Base-by-base conservation (phyloP, 129 eudicot species). In the Artemisia tridentata region DNA sequence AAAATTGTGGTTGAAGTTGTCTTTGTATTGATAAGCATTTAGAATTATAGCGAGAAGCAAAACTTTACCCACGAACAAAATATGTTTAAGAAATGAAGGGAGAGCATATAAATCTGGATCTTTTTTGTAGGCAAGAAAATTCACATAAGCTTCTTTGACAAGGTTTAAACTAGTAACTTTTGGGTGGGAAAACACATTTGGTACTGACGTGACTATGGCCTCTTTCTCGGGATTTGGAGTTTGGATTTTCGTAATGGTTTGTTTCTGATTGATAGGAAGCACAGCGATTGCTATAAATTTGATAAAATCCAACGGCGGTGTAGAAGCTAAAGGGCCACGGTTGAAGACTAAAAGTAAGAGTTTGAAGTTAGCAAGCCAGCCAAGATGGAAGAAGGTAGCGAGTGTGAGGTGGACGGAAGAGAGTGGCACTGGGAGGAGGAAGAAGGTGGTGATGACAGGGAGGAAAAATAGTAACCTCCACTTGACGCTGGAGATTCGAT, bases 311-410 rank as follows among this genome's bases (percentile, higher is more conserved):
- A 78, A 11, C 8, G 80, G 75, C 12, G 88, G 83, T n/a, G 23
- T 15, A 1, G 88, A 75, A 5, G 67, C 59, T 6, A 88, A 67
- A 51, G 96, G 96, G 18, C 88, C 96, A 29, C 27, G 51, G 20
- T 68, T 71, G 55, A 69, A 85, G 55, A 88, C 84, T 29, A 78
- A 81, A 15, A 88, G 83, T 3, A 85, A 45, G 49, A 88, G 82
- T 72, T 88, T 88, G 77, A 88, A 88, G 65, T 68, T 88, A 9
- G 76, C 83, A 49, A 88, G 91, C 91, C 91, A 88, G 1, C 83
- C 72, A 6, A 88, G 72, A 72, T 83, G 81, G 80, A 85, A 85
- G n/a, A 75, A 48, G 48, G 88, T 85, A 27, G 65, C 51, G 56
- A 81, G 83, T 15, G 84, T 81, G n/a, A 85, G 83, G 23, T 83